These are phyloP conservation scores for Mimosa pudica DNA, from an alignment of 306 rosid genomes.

Conservation along the genomic window DNA sequence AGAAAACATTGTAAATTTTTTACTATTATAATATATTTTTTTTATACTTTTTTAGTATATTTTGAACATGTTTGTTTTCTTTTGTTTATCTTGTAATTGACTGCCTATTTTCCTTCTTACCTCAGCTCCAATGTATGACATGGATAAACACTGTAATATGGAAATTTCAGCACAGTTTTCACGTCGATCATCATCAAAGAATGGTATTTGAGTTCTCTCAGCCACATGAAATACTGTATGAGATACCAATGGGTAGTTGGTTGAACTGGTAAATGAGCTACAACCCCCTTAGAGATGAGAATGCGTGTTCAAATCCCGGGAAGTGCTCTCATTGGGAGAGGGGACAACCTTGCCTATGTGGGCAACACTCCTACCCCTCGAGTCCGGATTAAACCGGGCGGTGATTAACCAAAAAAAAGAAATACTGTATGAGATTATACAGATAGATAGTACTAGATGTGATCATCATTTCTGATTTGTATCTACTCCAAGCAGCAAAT, in stretches of 20 bases:
- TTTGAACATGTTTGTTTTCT: constrained; percentile 4
- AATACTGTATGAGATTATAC: constrained; percentile 29
- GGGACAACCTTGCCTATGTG: too few species aligned
- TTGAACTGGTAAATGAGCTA: too few species aligned
- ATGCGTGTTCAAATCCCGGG: too few species aligned
- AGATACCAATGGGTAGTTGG: too few species aligned
- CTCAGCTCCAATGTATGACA: constrained; percentile 75
- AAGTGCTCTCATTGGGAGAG: too few species aligned
- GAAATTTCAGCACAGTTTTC: constrained; percentile 87
- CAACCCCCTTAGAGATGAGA: too few species aligned
- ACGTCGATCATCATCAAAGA: constrained; percentile 63
- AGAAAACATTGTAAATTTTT: constrained; percentile 69
- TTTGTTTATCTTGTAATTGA: constrained; percentile 35
- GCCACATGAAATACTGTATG: constrained; percentile 33
- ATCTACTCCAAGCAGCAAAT: neutral
- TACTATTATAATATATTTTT: neutral
- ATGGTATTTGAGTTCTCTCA: constrained; percentile 69
- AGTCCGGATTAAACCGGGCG: too few species aligned
- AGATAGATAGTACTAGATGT: neutral
- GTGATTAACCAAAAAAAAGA: too few species aligned
- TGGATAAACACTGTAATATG: constrained; percentile 92
- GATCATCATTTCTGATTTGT: constrained; percentile 17
- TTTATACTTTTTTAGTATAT: constrained; percentile 26
- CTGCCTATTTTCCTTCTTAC: constrained; percentile 27
- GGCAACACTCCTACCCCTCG: too few species aligned